Evolutionary conservation across 2,329 filamentous ascomycete species (phyloP).

Genomic region (Talaromyces funiculosus): DNA sequence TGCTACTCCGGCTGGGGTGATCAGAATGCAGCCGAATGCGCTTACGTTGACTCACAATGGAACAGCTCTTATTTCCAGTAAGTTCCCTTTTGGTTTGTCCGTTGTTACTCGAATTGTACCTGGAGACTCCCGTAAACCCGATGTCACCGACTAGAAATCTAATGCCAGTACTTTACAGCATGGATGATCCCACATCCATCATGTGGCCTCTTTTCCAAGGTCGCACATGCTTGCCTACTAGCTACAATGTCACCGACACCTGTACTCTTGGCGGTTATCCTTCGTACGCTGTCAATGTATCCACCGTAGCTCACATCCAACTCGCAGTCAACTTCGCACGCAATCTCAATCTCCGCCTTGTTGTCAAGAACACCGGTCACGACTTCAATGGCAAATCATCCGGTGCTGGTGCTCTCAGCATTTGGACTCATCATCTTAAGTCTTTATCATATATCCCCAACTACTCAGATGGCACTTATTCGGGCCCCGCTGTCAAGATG

Average conservation of each 20-base stretch:
- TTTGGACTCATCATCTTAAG: constrained; percentile 49
- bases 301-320: constrained; percentile 11
- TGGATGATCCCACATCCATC: constrained; percentile 24
- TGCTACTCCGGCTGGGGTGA: constrained; percentile 41
- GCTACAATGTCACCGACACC: constrained; percentile 15
- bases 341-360: constrained; percentile 7
- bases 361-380: constrained; percentile 14
- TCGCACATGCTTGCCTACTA: constrained; percentile 27
- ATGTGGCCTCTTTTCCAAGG: constrained; percentile 30
- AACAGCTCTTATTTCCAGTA: constrained; percentile 5
- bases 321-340: constrained; percentile 12
- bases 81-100: not conserved
- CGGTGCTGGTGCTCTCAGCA: constrained; percentile 43
- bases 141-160: not conserved
- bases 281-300: constrained; percentile 32
- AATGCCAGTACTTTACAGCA: not conserved
- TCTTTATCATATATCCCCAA: constrained; percentile 36
- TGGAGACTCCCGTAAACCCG: not conserved
- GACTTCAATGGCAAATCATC: constrained; percentile 37
- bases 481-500: constrained; percentile 6
- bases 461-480: not conserved
- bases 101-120: not conserved
- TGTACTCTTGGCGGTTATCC: constrained; percentile 28
- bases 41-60: not conserved
- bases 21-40: not conserved